These are phyloP conservation scores for Orbilia ellipsospora DNA, from an alignment of 2,329 filamentous ascomycete species.

Conservation along the genomic window DNA sequence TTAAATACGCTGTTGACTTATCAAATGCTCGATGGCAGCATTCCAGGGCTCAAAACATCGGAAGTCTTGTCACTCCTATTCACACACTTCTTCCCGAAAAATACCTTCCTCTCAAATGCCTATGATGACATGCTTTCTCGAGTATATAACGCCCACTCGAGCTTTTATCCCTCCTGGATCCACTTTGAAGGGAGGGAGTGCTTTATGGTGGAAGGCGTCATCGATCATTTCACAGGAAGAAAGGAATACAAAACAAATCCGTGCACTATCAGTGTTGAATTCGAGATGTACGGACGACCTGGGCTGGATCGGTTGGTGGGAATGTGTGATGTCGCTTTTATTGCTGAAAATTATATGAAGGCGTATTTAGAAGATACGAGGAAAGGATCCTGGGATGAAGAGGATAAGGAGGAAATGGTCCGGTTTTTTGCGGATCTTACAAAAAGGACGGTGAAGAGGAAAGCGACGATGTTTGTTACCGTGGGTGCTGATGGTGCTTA, in stretches of 20 bases:
- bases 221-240: conserved; percentile 29
- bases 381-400: conserved; percentile 13
- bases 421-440: conserved; percentile 6
- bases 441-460: conserved; percentile 15
- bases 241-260: conserved; percentile 15
- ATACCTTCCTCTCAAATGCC: conserved; percentile 30
- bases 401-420: conserved; percentile 21
- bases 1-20: too few relatives aligned
- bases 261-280: conserved; percentile 54
- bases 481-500: conserved; percentile 40
- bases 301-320: conserved; percentile 52
- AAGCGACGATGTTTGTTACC: conserved; percentile 22
- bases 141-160: conserved; percentile 45
- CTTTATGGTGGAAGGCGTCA: conserved; percentile 45
- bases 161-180: conserved; percentile 55
- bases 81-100: conserved; percentile 44
- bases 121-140: conserved; percentile 53
- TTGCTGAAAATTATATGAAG: conserved; percentile 52
- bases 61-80: conserved; percentile 40
- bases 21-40: neutral
- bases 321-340: conserved; percentile 52
- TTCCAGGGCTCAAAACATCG: conserved; percentile 26
- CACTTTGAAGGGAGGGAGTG: conserved; percentile 57
- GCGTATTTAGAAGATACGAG: conserved; percentile 19
- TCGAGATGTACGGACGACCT: conserved; percentile 55